Percentiles rank a stretch among this genome's conserved stretches.
Evolutionary conservation across 345 rosid genomes (phyloP).

Genomic region (Mercurialis annua): DNA sequence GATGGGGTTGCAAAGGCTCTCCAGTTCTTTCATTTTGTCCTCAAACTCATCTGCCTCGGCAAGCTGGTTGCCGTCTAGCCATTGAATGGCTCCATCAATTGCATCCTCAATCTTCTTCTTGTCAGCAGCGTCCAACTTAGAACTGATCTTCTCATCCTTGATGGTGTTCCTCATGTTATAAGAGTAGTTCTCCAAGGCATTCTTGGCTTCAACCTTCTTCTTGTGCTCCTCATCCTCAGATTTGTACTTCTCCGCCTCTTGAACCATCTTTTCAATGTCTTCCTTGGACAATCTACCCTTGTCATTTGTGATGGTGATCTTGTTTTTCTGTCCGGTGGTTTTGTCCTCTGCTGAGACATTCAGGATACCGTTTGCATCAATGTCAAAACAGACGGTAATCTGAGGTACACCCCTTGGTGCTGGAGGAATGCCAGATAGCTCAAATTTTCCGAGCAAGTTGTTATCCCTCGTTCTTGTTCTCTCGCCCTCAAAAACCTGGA

Average conservation of each 20-base stretch:
- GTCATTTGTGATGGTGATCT: constrained; percentile 27
- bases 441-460: constrained; percentile 19
- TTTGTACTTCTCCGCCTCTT: constrained; percentile 29
- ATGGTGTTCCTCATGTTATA: background rate
- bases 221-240: constrained; percentile 21
- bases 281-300: constrained; percentile 27
- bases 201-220: constrained; percentile 11
- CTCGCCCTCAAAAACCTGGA: constrained; percentile 26
- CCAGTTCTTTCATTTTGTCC: background rate
- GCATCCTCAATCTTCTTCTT: constrained; percentile 1
- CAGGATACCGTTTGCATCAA: constrained; percentile 20
- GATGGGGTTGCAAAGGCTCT: background rate
- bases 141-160: background rate
- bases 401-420: constrained; percentile 26
- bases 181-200: background rate
- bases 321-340: constrained; percentile 25
- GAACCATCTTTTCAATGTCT: constrained; percentile 27
- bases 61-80: background rate
- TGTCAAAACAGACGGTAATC: constrained; percentile 18
- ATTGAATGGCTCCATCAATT: background rate
- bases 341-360: constrained; percentile 27
- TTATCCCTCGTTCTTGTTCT: constrained; percentile 24
- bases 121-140: background rate
- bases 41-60: background rate
- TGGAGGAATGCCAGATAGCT: constrained; percentile 22